A percentile compares a stretch with the other conserved stretches of the same genome.
These are phyloP conservation scores for Fusarium verrucosum DNA, from an alignment of 2,329 filamentous ascomycete species.

Conservation along the genomic window DNA sequence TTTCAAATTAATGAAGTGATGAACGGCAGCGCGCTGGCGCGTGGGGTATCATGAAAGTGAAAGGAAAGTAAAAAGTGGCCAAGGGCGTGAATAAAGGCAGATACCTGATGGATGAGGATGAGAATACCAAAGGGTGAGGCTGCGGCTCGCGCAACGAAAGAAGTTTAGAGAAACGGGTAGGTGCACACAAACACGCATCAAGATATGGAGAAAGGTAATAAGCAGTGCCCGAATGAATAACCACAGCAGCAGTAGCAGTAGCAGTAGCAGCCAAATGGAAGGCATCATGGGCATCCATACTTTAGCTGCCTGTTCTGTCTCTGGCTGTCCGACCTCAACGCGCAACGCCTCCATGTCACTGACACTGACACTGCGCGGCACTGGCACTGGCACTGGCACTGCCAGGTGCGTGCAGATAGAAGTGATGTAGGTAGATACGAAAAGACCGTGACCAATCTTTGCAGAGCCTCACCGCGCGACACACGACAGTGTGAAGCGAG, in stretches of 20 bases:
- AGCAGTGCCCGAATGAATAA: not conserved
- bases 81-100: not conserved
- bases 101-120: slow-evolving; percentile 9
- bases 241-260: slow-evolving; percentile 9
- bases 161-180: not conserved
- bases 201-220: not conserved
- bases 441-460: slow-evolving; percentile 21
- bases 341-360: slow-evolving; percentile 25
- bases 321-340: slow-evolving; percentile 34
- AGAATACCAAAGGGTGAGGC: slow-evolving; percentile 2
- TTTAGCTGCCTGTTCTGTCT: slow-evolving; percentile 5
- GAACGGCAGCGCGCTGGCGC: slow-evolving; percentile 14
- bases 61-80: not conserved
- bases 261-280: slow-evolving; percentile 11
- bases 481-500: slow-evolving; percentile 21
- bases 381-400: slow-evolving; percentile 12
- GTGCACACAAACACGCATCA: not conserved
- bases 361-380: slow-evolving; percentile 10
- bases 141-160: slow-evolving; percentile 2
- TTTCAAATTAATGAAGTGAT: not conserved
- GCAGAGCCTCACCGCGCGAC: slow-evolving; percentile 28
- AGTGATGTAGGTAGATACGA: slow-evolving; percentile 3
- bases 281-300: slow-evolving; percentile 18
- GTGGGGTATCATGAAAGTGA: not conserved
- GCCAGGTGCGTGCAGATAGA: too few relatives aligned